These are phyloP conservation scores for Debaryomyces fabryi DNA, from an alignment of 1,139 yeast species.

Conservation along the genomic window DNA sequence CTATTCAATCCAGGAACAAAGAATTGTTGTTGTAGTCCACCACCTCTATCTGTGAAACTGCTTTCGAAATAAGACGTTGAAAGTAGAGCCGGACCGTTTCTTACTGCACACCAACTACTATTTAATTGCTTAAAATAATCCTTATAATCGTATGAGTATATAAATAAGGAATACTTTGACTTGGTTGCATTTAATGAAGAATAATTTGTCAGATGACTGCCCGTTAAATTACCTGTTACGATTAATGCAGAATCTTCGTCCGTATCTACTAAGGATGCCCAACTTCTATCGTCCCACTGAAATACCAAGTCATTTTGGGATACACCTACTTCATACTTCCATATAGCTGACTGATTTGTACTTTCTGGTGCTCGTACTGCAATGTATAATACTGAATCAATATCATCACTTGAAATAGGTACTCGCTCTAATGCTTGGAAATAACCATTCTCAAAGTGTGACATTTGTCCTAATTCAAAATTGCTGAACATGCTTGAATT, in stretches of 20 bases:
- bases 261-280: slow-evolving; percentile 68
- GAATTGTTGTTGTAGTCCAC: slow-evolving; percentile 60
- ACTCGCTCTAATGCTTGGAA: slow-evolving; percentile 56
- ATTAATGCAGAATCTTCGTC: slow-evolving; percentile 74
- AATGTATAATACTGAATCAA: slow-evolving; percentile 42
- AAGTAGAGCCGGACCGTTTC: slow-evolving; percentile 46
- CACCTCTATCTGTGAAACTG: slow-evolving; percentile 51
- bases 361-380: slow-evolving; percentile 52
- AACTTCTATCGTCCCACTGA: slow-evolving; percentile 66
- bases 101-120: slow-evolving; percentile 75
- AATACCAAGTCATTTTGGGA: slow-evolving; percentile 68
- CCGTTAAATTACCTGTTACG: slow-evolving; percentile 61
- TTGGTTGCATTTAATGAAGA: slow-evolving; percentile 30
- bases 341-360: slow-evolving; percentile 37
- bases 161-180: slow-evolving; percentile 46
- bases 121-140: slow-evolving; percentile 47
- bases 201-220: slow-evolving; percentile 16
- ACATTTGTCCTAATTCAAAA: slow-evolving; percentile 34
- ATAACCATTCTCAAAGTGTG: slow-evolving; percentile 50
- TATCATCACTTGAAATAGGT: slow-evolving; percentile 24
- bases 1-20: slow-evolving; percentile 61
- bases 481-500: slow-evolving; percentile 43
- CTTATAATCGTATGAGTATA: slow-evolving; percentile 47
- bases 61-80: slow-evolving; percentile 28
- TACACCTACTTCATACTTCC: slow-evolving; percentile 71